Evolutionary conservation across 352 stramenopile genomes (phyloP).

Genomic region (Phytophthora megakarya): DNA sequence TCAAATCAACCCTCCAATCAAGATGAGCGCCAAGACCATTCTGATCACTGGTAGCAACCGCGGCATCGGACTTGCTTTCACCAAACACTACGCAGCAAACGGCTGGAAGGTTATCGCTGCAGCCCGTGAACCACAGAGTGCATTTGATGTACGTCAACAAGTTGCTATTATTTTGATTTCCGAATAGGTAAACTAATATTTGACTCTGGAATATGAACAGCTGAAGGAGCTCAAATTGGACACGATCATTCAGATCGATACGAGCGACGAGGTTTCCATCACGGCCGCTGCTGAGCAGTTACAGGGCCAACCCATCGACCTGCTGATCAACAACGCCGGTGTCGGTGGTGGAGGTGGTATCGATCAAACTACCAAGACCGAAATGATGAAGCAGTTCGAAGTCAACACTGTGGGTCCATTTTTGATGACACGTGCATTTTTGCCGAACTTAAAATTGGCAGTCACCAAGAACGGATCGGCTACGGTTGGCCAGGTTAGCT

Average conservation of each 20-base stretch:
- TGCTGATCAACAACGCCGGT: constrained; percentile 68
- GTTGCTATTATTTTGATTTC: too few species aligned
- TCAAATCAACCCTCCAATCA: neutral
- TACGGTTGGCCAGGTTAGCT: constrained; percentile 47
- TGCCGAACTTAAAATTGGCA: constrained; percentile 47
- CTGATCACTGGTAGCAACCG: constrained; percentile 59
- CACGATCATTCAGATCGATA: constrained; percentile 35
- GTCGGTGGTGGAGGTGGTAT: constrained; percentile 42
- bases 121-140: constrained; percentile 19
- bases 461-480: constrained; percentile 30
- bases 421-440: constrained; percentile 49
- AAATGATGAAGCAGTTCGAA: constrained; percentile 59
- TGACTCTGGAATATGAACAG: constrained; percentile 8
- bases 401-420: constrained; percentile 60
- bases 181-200: neutral
- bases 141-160: constrained; percentile 6
- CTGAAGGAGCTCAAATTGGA: constrained; percentile 15
- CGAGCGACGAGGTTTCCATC: constrained; percentile 42
- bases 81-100: constrained; percentile 41
- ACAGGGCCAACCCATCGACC: constrained; percentile 48
- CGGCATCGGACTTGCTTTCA: constrained; percentile 48
- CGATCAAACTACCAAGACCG: constrained; percentile 39
- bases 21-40: constrained; percentile 44
- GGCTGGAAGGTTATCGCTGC: constrained; percentile 56
- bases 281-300: constrained; percentile 36